phyloP scores from a whole-genome alignment of 2,329 filamentous ascomycete genomes.

The Xylaria sp. region DNA sequence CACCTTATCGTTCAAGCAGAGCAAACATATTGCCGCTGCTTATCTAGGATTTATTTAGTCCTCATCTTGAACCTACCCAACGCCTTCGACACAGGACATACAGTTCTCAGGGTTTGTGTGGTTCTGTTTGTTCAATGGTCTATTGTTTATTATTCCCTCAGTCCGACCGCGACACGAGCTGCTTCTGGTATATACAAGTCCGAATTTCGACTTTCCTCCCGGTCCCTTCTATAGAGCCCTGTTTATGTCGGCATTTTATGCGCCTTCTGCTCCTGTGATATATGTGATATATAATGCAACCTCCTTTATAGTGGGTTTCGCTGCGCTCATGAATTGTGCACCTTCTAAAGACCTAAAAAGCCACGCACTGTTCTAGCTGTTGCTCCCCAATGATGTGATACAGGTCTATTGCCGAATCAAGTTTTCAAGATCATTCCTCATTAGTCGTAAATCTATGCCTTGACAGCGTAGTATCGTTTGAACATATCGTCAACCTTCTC shows the following conservation, averaged over 20 bases:
- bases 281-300: conserved; percentile 42
- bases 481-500: conserved; percentile 87
- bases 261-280: conserved; percentile 37
- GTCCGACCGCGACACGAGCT: conserved; percentile 38
- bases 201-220: conserved; percentile 35
- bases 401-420: conserved; percentile 44
- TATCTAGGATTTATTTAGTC: neutral
- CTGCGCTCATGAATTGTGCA: conserved; percentile 38
- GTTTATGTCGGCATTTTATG: conserved; percentile 30
- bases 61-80: neutral
- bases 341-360: conserved; percentile 41
- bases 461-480: conserved; percentile 80
- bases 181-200: conserved; percentile 48
- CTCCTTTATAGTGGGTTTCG: conserved; percentile 35
- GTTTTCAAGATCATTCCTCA: conserved; percentile 39
- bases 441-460: conserved; percentile 65
- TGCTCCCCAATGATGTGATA: conserved; percentile 38
- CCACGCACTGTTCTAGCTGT: conserved; percentile 40
- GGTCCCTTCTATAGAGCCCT: conserved; percentile 38
- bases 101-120: too few species aligned
- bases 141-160: conserved; percentile 45
- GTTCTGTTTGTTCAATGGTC: conserved; percentile 26
- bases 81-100: neutral
- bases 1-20: neutral
- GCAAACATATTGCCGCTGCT: neutral